Evolutionary conservation across 1,284 basidiomycete species (phyloP), one percentile per base, ranked within the genome.

Genomic region (Inonotus hispidus): DNA sequence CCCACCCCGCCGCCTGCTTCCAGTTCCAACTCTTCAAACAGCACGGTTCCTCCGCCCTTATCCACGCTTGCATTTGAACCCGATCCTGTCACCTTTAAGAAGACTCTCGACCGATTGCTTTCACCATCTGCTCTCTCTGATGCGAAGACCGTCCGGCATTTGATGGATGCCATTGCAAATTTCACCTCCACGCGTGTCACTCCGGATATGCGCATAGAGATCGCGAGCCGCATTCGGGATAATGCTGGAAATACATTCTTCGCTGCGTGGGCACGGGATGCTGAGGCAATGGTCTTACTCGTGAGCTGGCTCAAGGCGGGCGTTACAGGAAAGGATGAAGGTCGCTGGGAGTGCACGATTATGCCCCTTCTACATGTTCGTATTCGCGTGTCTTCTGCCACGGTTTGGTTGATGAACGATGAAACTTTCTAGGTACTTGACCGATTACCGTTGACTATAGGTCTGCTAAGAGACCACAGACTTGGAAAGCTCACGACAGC

Each of bases 351-450:
- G 58, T 86, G 90, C 69, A 91, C 84, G 14, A 83, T 87, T 62
- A 92, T 92, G 90, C 90, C 90, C 23, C 75, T 92, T 65, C 74
- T 92, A 57, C 88, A 91, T 74, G 90, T 92, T 74, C 77, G 89
- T 50, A 8, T 1, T 19, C 10, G 49, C 29, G 53, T 41, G 21
- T 41, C 19, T 35, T 35, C 25, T 45, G n/a, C 16, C 21, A 25
- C 7, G 21, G 50, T 27, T 55, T 5, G n/a, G 41, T 58, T n/a
- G 50, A 56, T 53, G 35, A 53, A 54, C 58, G 57, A 39, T 47
- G 65, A 66, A 70, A 57, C 69, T 67, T 56, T 63, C 29, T 71
- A 92, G 90, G 85, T 92, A 66, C 84, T 91, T 68, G 90, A 92
- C 72, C 85, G 90, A 59, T 73, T 92, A 58, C 90, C 90, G 3